Evolutionary conservation across 805 yeast genomes (phyloP).

Genomic region (Yarrowia divulgata): DNA sequence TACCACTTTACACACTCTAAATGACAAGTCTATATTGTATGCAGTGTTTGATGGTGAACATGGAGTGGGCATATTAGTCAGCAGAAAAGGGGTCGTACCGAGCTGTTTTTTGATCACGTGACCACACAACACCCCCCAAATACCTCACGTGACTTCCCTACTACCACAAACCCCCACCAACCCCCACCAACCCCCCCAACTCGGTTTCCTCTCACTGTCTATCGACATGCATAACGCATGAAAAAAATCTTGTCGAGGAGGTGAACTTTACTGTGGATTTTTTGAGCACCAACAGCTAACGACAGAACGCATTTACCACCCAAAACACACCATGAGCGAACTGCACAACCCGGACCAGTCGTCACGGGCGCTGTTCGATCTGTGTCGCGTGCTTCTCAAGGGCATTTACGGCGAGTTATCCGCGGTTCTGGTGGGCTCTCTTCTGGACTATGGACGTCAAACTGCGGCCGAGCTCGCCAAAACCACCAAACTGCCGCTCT

Average conservation of each 20-base stretch:
- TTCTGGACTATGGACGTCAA: constrained; percentile 73
- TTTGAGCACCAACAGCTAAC: no score
- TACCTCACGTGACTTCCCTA: no score
- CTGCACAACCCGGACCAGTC: constrained; percentile 41
- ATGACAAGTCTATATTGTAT: background rate
- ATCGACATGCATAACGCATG: background rate
- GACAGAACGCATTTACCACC: background rate
- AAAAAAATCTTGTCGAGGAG: background rate
- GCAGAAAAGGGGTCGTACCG: no score
- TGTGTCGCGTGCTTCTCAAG: constrained; percentile 47
- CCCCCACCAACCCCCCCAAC: no score
- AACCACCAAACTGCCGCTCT: constrained; percentile 57
- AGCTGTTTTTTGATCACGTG: no score
- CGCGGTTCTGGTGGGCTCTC: constrained; percentile 62
- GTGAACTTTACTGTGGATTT: background rate
- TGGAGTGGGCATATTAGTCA: no score
- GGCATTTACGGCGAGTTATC: constrained; percentile 74
- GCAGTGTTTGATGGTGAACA: no score
- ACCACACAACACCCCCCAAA: background rate
- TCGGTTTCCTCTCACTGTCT: no score
- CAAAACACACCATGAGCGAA: background rate
- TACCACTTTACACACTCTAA: background rate
- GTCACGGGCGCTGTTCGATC: constrained; percentile 43
- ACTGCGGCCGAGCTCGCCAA: constrained; percentile 61
- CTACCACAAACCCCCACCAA: no score